Percentiles rank a stretch among this genome's conserved stretches.
Conservation (phyloP, 805 yeast species). For the Nakazawaea molendinolei region DNA sequence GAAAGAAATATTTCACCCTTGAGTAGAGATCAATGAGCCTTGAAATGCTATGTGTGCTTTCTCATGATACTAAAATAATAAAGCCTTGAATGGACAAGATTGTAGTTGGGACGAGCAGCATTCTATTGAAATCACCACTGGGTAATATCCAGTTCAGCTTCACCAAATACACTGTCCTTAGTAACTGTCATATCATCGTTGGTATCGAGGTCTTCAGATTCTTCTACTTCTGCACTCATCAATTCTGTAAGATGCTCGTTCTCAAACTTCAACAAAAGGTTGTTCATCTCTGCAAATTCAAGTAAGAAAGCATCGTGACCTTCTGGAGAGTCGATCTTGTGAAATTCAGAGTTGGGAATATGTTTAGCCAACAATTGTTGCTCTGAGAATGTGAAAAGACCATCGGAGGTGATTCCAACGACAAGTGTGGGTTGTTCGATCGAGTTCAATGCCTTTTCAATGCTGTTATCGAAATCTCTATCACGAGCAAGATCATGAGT, state of each 20-base stretch:
- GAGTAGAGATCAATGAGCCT: too few relatives aligned
- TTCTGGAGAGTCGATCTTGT: constrained; percentile 81
- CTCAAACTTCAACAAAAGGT: constrained; percentile 62
- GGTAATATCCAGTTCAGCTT: constrained; percentile 84
- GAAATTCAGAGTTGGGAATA: constrained; percentile 62
- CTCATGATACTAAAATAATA: too few relatives aligned
- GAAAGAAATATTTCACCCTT: too few relatives aligned
- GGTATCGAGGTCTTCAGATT: constrained; percentile 33
- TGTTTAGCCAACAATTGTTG: constrained; percentile 76
- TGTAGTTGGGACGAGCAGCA: too few relatives aligned
- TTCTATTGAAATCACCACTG: too few relatives aligned
- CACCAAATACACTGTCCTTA: constrained; percentile 78
- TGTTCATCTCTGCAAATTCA: constrained; percentile 80
- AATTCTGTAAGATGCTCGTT: constrained; percentile 49
- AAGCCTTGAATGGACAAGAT: too few relatives aligned
- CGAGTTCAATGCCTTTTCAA: constrained; percentile 47
- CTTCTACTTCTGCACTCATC: constrained; percentile 42
- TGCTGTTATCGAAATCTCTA: constrained; percentile 34
- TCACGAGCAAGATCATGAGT: constrained; percentile 92
- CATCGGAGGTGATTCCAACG: constrained; percentile 89
- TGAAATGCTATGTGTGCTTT: too few relatives aligned
- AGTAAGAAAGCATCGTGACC: constrained; percentile 96
- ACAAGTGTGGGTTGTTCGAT: constrained; percentile 73
- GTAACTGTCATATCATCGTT: constrained; percentile 31
- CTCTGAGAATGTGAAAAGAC: constrained; percentile 85